Evolutionary conservation across 2,329 filamentous ascomycete species (phyloP).

Genomic region (Parascedosporium putredinis): DNA sequence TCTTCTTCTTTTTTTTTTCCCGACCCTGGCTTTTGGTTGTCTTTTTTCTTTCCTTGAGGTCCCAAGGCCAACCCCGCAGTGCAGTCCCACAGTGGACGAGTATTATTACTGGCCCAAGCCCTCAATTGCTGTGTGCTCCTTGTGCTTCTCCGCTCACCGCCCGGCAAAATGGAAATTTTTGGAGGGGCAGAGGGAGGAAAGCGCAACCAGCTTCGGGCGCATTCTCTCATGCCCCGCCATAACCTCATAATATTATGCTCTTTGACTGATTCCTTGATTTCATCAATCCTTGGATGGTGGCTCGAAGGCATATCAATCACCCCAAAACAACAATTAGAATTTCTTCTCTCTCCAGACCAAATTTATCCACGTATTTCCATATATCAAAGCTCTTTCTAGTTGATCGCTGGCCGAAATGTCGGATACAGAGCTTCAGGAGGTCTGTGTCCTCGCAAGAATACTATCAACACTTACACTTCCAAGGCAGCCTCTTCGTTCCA

Average conservation of each 20-base stretch:
- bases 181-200: slow-evolving; percentile 1
- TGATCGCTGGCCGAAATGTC: slow-evolving; percentile 28
- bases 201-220: not conserved
- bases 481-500: no score
- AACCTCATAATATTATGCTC: no score
- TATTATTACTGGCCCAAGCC: not conserved
- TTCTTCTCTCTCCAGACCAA: not conserved
- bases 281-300: no score
- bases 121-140: no score
- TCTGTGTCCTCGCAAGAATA: slow-evolving; percentile 24
- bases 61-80: not conserved
- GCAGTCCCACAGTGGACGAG: not conserved
- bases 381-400: slow-evolving; percentile 13
- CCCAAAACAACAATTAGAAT: no score
- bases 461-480: not conserved
- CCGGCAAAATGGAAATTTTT: slow-evolving; percentile 7
- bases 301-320: no score
- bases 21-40: not conserved
- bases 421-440: slow-evolving; percentile 69
- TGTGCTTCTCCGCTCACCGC: not conserved
- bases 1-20: not conserved
- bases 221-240: slow-evolving; percentile 14
- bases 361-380: not conserved
- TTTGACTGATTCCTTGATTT: no score
- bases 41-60: not conserved